These are phyloP conservation scores for Pichia sp. DNA, from an alignment of 1,139 yeast genomes.

Conservation along the genomic window DNA sequence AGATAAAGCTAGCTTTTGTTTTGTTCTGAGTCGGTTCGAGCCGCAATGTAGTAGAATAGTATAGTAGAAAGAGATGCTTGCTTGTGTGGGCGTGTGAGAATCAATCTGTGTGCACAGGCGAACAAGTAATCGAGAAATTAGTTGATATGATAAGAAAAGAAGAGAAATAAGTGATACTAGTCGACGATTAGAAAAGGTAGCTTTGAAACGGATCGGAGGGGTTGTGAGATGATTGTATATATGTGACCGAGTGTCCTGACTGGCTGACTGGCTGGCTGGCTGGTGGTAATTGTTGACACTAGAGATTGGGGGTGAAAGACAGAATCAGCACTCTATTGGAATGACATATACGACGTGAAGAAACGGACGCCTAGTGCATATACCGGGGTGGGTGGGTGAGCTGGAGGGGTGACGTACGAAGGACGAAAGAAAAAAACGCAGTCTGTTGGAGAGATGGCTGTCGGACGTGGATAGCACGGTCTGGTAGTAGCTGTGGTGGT, in stretches of 20 bases:
- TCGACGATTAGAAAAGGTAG: constrained; percentile 12
- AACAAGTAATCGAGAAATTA: background rate
- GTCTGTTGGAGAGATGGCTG: too few species aligned
- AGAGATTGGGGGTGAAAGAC: background rate
- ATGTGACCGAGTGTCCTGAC: background rate
- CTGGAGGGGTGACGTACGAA: too few species aligned
- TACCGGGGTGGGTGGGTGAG: background rate
- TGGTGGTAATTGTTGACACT: background rate
- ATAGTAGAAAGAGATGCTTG: background rate
- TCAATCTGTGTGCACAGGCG: background rate
- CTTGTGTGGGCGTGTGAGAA: background rate
- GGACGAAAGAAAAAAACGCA: too few species aligned
- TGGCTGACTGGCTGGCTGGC: background rate
- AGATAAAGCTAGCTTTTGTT: background rate
- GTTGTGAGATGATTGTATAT: background rate
- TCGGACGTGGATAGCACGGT: too few species aligned
- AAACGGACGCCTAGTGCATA: background rate
- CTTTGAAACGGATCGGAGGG: background rate
- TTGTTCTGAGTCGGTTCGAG: background rate
- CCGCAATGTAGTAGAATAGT: background rate
- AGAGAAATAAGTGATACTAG: constrained; percentile 1
- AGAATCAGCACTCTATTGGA: background rate
- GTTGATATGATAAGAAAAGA: constrained; percentile 3
- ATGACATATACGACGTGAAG: background rate
- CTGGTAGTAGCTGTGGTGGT: too few species aligned